Evolutionary conservation across 257 asterid species (phyloP).

Genomic region (Solanum chaucha): DNA sequence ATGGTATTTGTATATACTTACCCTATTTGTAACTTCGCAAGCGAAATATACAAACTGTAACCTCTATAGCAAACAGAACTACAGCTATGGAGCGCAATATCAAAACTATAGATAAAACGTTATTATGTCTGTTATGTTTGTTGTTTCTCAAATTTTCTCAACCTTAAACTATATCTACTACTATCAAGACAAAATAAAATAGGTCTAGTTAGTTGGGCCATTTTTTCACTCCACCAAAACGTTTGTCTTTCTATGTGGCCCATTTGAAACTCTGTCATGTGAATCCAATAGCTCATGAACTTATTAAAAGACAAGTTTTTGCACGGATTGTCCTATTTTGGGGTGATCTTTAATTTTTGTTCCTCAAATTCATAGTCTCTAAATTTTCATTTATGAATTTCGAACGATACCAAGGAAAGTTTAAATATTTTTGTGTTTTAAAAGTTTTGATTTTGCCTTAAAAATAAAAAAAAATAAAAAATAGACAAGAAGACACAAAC

Average conservation of each 20-base stretch:
- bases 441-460: not conserved
- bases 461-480: too few species aligned
- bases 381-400: not conserved
- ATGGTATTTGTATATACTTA: too few species aligned
- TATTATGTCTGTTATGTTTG: not conserved
- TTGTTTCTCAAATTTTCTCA: not conserved
- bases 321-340: too few species aligned
- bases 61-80: too few species aligned
- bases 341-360: not conserved
- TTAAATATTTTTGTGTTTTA: not conserved
- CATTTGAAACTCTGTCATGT: not conserved
- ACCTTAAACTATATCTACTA: not conserved
- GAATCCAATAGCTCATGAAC: not conserved
- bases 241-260: not conserved
- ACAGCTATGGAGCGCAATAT: too few species aligned
- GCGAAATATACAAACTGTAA: too few species aligned
- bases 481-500: not conserved
- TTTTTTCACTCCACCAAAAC: not conserved
- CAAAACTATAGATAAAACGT: too few species aligned
- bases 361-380: too few species aligned
- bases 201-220: not conserved
- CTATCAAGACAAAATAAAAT: not conserved
- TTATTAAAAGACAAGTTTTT: not conserved
- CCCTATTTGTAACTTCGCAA: not conserved
- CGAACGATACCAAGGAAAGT: not conserved